Conservation (phyloP, 441 rosid genomes). For the Populus tomentosa region DNA sequence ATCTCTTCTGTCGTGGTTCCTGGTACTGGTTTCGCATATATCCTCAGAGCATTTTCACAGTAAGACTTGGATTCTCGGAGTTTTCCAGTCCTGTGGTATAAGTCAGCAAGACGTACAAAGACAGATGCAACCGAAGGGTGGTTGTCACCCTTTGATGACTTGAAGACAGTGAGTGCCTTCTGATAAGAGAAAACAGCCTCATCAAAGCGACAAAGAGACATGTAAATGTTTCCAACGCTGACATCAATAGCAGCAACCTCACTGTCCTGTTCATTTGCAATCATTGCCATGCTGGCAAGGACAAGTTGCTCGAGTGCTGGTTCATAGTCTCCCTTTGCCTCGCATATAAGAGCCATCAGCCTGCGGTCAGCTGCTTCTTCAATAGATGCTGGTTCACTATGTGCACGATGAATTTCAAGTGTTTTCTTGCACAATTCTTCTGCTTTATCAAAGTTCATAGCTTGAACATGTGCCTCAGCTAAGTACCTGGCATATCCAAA, state of each 20-base stretch:
- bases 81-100: constrained; percentile 90
- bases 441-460: constrained; percentile 95
- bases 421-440: constrained; percentile 87
- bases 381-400: constrained; percentile 91
- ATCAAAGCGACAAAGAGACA: constrained; percentile 84
- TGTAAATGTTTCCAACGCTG: constrained; percentile 87
- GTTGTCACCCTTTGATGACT: constrained; percentile 89
- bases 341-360: constrained; percentile 81
- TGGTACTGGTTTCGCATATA: constrained; percentile 88
- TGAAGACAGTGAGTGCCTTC: constrained; percentile 95
- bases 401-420: constrained; percentile 87
- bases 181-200: constrained; percentile 98
- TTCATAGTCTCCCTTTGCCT: constrained; percentile 97
- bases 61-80: constrained; percentile 92
- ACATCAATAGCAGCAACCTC: constrained; percentile 97
- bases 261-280: constrained; percentile 76
- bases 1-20: constrained; percentile 95
- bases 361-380: constrained; percentile 96
- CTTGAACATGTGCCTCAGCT: constrained; percentile 96
- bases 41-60: constrained; percentile 88
- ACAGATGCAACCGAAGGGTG: constrained; percentile 94
- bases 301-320: constrained; percentile 92
- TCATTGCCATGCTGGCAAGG: constrained; percentile 98
- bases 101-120: constrained; percentile 90
- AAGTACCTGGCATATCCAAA: constrained; percentile 54